Base-by-base conservation (phyloP, 371 early-diverging fungal genomes). In the Haplosporangium sp. region DNA sequence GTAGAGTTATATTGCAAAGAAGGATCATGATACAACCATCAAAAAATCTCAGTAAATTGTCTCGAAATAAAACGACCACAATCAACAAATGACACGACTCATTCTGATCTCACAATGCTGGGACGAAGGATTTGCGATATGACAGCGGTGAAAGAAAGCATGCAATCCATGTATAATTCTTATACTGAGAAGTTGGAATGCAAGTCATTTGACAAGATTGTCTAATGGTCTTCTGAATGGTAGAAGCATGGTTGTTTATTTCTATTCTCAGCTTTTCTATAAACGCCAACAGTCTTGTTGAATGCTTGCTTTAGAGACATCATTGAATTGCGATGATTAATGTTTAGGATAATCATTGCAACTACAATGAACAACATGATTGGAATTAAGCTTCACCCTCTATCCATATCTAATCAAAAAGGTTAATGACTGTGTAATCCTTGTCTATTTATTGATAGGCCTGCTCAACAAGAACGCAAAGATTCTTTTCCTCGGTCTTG, bases 401-500 rank as follows among this genome's bases (percentile, higher is more conserved):
- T 50, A 50, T 50, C 7, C 15, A 55, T 34, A 8, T 10, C 35
- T 4, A 34, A 62, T 47, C 62, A 13, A 47, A 42, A 35, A 19
- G 20, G 7, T 40, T n/a, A 40, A 40, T 39, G 27, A 11, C 6
- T 59, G n/a, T 59, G 37, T 59, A 59, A 59, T 39, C 38, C 4
- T 58, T 59, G 15, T n/a, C 27, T 42, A 4, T 45, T 5, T 27
- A 45, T 20, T 27, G 9, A 53, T 84, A 97, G 98, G 98, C 71
- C 93, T 99, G 81, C 89, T 96, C 83, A 97, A 98, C 88, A 98
- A 98, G 90, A 97, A 97, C 83, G 98, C 99, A 67, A 97, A 97
- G 87, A 96, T 99, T 82, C 91, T 99, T 59, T 99, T 99, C 89
- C 91, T 99, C 66, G 99, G 99, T 56, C 92, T 99, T 66, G 99